Percentiles rank a stretch among this genome's conserved stretches.
These are phyloP conservation scores for Taphrina betulina DNA, from an alignment of 1,139 yeast species.

Conservation along the genomic window DNA sequence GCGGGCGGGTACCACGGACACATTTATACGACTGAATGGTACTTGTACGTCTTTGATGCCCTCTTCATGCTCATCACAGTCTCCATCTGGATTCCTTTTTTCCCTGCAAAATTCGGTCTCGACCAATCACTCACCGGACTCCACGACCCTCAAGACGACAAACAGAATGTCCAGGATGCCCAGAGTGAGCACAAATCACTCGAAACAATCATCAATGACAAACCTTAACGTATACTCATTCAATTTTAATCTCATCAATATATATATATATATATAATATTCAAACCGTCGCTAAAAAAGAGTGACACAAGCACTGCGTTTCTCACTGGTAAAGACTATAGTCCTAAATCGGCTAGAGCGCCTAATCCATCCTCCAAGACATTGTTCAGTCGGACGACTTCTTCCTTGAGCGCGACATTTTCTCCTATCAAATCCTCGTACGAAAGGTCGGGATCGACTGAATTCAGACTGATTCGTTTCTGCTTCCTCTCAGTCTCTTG, in stretches of 20 bases:
- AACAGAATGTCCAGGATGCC: too few species aligned
- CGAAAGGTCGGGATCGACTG: constrained; percentile 3
- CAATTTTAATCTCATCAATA: too few species aligned
- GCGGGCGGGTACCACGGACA: constrained; percentile 47
- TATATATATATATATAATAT: too few species aligned
- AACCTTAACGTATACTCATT: too few species aligned
- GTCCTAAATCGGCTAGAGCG: constrained; percentile 13
- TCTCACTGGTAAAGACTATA: too few species aligned
- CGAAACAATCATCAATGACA: too few species aligned
- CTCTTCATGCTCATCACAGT: constrained; percentile 37
- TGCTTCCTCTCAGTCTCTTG: neutral
- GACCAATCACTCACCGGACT: constrained; percentile 5
- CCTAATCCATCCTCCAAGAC: constrained; percentile 31
- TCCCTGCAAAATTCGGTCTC: constrained; percentile 29
- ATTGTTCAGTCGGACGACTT: constrained; percentile 19
- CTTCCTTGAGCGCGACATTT: constrained; percentile 16
- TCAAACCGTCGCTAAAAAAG: too few species aligned
- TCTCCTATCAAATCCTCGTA: constrained; percentile 12
- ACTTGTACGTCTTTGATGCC: constrained; percentile 47
- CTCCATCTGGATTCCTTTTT: constrained; percentile 10
- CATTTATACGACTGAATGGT: constrained; percentile 47
- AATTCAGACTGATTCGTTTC: neutral
- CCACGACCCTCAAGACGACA: too few species aligned
- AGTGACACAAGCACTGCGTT: too few species aligned
- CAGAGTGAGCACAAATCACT: too few species aligned